Conservation (phyloP, 352 stramenopile genomes). For the Globisporangium sylvaticum region DNA sequence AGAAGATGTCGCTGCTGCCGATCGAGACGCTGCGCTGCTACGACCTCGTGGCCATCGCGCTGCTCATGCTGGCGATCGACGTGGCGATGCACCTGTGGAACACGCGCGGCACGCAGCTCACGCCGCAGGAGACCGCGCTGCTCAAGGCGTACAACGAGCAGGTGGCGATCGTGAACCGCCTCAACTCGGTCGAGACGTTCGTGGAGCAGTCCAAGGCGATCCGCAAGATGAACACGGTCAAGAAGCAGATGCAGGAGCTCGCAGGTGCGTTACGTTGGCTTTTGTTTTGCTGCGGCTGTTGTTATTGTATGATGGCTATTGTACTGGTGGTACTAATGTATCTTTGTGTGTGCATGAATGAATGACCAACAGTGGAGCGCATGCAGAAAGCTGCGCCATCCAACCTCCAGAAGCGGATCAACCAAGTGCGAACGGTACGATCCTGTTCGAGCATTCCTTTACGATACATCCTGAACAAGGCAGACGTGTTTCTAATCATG, state of each 20-base stretch:
- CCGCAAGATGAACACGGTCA: constrained; percentile 80
- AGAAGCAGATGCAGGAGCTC: constrained; percentile 83
- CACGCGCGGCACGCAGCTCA: constrained; percentile 42
- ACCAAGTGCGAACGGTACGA: constrained; percentile 67
- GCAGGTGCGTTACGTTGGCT: constrained; percentile 32
- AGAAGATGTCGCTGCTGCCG: constrained; percentile 29
- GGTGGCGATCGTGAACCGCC: constrained; percentile 70
- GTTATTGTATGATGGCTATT: neutral
- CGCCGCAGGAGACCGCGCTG: constrained; percentile 49
- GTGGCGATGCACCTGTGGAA: constrained; percentile 53
- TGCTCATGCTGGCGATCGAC: constrained; percentile 52
- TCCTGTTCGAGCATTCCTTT: neutral
- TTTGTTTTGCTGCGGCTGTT: neutral
- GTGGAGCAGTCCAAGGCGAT: constrained; percentile 85
- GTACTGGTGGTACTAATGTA: neutral
- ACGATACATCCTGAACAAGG: neutral
- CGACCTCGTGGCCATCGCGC: constrained; percentile 67
- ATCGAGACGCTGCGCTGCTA: constrained; percentile 59
- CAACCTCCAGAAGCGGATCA: constrained; percentile 68
- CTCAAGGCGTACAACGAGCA: constrained; percentile 73
- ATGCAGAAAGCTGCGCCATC: constrained; percentile 63
- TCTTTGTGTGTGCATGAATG: constrained; percentile 3
- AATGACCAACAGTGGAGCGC: constrained; percentile 41
- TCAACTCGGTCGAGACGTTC: constrained; percentile 88
- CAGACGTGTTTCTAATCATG: neutral